Evolutionary conservation across 768 basidiomycete species (phyloP).

Genomic region (Sarcodon sp.): DNA sequence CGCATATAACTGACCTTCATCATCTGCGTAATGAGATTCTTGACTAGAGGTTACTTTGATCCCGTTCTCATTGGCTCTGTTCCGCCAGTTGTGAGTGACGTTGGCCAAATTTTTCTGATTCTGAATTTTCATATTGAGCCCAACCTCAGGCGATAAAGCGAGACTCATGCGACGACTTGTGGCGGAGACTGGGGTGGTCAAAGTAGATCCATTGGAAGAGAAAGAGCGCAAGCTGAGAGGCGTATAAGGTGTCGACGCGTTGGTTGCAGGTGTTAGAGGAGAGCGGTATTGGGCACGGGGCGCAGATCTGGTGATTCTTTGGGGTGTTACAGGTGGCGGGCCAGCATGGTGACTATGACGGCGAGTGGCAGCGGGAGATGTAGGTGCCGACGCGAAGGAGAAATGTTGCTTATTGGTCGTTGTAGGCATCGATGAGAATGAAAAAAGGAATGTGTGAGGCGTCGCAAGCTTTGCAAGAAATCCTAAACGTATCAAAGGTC

Average conservation of each 20-base stretch:
- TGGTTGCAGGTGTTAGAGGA: constrained; percentile 46
- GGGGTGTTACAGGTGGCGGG: constrained; percentile 45
- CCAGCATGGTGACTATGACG: constrained; percentile 16
- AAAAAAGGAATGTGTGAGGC: not conserved
- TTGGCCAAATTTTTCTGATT: constrained; percentile 42
- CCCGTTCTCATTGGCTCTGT: constrained; percentile 56
- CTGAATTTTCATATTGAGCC: constrained; percentile 10
- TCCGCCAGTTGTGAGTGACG: constrained; percentile 60
- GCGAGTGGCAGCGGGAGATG: constrained; percentile 26
- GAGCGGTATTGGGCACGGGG: constrained; percentile 34
- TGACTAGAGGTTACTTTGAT: constrained; percentile 43
- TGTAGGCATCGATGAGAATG: not conserved
- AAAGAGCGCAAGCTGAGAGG: constrained; percentile 58
- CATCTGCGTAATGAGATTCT: constrained; percentile 27
- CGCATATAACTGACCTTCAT: constrained; percentile 27
- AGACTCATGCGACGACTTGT: constrained; percentile 28
- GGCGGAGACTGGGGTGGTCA: constrained; percentile 49
- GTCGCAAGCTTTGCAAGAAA: too few species aligned
- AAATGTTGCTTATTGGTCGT: not conserved
- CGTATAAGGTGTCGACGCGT: constrained; percentile 45
- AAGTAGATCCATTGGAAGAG: constrained; percentile 32
- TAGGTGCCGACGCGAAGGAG: constrained; percentile 29
- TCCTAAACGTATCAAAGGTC: too few species aligned
- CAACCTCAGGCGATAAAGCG: constrained; percentile 31
- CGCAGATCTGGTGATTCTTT: constrained; percentile 36